Evolutionary conservation across 176 grass and related monocot genomes (phyloP).

Genomic region (Eleusine indica): DNA sequence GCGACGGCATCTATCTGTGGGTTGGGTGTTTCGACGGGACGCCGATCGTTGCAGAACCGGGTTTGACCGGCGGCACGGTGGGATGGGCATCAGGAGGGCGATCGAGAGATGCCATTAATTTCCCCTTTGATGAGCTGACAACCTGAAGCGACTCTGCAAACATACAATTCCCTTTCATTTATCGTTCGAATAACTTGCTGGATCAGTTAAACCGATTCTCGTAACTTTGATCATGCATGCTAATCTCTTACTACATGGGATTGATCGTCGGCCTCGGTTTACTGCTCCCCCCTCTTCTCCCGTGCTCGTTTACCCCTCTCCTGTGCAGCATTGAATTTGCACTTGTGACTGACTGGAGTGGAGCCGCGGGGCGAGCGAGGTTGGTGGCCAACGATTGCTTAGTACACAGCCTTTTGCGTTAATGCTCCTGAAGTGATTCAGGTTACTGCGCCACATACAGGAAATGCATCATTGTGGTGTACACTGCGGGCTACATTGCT

Average conservation of each 20-base stretch:
- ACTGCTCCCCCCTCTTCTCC: too few relatives aligned
- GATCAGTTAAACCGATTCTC: too few relatives aligned
- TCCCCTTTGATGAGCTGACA: not conserved
- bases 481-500: not conserved
- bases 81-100: not conserved
- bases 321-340: conserved; percentile 23
- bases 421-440: conserved; percentile 36
- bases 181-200: too few relatives aligned
- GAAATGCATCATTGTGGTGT: conserved; percentile 8
- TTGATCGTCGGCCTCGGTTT: too few relatives aligned
- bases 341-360: not conserved
- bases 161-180: too few relatives aligned
- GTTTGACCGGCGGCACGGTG: conserved; percentile 22
- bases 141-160: not conserved
- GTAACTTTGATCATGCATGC: too few relatives aligned
- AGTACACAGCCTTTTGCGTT: conserved; percentile 29
- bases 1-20: not conserved
- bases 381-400: not conserved
- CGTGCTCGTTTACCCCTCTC: too few relatives aligned
- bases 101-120: not conserved
- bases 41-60: not conserved
- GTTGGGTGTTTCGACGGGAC: not conserved
- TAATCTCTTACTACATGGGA: too few relatives aligned
- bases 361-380: not conserved
- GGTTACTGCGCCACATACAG: conserved; percentile 15